Percentiles rank a stretch among this genome's conserved stretches.
These are phyloP conservation scores for Catunica adiposa DNA, from an alignment of 2,329 filamentous ascomycete species.

Conservation along the genomic window DNA sequence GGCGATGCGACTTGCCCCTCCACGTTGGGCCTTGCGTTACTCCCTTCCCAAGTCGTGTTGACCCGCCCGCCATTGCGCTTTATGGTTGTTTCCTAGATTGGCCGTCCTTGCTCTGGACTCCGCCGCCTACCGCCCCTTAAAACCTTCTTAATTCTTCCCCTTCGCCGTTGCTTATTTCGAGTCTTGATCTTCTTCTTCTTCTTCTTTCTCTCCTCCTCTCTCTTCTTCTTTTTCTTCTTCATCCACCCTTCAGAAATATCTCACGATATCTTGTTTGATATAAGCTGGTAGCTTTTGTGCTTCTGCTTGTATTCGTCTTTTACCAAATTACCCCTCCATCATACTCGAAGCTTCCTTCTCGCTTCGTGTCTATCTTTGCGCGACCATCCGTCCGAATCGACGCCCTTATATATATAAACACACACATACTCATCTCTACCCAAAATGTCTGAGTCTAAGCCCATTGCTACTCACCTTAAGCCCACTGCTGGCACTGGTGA, in stretches of 20 bases:
- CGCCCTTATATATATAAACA: conserved; percentile 12
- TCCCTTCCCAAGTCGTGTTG: too few species aligned
- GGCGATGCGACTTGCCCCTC: not conserved
- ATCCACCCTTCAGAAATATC: conserved; percentile 4
- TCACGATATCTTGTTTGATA: conserved; percentile 6
- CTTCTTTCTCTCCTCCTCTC: conserved; percentile 5
- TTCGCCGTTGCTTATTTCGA: not conserved
- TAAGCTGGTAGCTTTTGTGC: conserved; percentile 3
- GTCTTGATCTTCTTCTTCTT: conserved; percentile 5
- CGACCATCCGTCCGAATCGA: conserved; percentile 10
- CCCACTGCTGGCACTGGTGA: conserved; percentile 26
- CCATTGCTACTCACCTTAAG: conserved; percentile 73
- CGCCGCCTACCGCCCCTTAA: conserved; percentile 10
- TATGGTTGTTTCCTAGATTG: not conserved
- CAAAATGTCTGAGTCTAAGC: conserved; percentile 53
- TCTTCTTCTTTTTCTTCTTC: conserved; percentile 3
- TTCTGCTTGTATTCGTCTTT: conserved; percentile 2
- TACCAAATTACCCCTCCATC: not conserved
- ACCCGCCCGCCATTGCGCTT: not conserved
- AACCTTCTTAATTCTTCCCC: conserved; percentile 13
- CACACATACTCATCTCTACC: conserved; percentile 7
- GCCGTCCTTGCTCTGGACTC: not conserved
- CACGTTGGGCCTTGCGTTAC: not conserved
- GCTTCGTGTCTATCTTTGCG: conserved; percentile 3
- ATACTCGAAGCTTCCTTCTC: not conserved